These are phyloP conservation scores for Lenwebbia sp. DNA, from an alignment of 345 rosid genomes.

Conservation along the genomic window DNA sequence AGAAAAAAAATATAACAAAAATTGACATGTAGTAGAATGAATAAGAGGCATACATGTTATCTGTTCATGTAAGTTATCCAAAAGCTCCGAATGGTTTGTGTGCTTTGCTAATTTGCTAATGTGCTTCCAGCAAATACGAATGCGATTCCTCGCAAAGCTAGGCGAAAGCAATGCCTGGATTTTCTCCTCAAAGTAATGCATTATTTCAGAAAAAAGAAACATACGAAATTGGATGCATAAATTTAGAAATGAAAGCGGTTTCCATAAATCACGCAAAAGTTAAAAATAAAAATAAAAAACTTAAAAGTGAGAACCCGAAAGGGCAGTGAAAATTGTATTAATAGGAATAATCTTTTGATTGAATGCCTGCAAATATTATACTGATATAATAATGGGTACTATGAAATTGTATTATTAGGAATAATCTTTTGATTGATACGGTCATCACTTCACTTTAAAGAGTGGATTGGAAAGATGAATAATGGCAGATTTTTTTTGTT, in stretches of 20 bases:
- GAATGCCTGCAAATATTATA: background rate
- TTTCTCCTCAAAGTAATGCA: background rate
- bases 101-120: too few species aligned
- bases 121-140: too few species aligned
- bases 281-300: background rate
- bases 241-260: background rate
- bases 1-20: too few species aligned
- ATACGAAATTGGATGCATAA: background rate
- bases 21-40: too few species aligned
- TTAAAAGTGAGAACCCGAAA: too few species aligned
- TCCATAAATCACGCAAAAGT: background rate
- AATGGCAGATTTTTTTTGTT: background rate
- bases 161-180: too few species aligned
- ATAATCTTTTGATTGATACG: background rate
- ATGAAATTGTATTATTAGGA: background rate
- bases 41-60: too few species aligned
- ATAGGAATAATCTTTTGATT: too few species aligned
- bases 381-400: background rate
- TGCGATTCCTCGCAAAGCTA: too few species aligned
- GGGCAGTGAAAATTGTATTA: too few species aligned
- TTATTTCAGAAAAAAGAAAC: background rate
- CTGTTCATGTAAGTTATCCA: too few species aligned
- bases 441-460: background rate
- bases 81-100: too few species aligned
- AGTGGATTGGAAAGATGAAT: background rate